Percentiles rank a stretch among this genome's conserved stretches.
These are phyloP conservation scores for Aureobasidium pullulans DNA, from an alignment of 2,329 filamentous ascomycete species.

Conservation along the genomic window DNA sequence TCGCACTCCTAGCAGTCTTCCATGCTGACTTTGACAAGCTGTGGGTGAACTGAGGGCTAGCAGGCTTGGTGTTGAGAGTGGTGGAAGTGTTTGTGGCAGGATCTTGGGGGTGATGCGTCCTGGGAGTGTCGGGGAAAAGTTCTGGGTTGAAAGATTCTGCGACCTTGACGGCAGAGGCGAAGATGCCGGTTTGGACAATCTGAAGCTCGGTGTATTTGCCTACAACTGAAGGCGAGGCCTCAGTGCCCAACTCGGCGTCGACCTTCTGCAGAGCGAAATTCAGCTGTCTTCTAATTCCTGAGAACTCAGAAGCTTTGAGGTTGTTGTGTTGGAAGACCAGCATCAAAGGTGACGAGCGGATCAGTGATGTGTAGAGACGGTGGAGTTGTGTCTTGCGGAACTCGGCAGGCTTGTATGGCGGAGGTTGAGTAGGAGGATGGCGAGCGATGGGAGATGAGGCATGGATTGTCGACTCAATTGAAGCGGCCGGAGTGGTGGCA, in stretches of 20 bases:
- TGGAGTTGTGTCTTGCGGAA: conserved; percentile 85
- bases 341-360: conserved; percentile 77
- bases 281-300: conserved; percentile 63
- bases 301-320: conserved; percentile 66
- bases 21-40: conserved; percentile 52
- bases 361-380: conserved; percentile 77
- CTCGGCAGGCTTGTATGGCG: conserved; percentile 77
- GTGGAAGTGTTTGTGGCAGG: conserved; percentile 29
- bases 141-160: conserved; percentile 65
- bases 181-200: conserved; percentile 82
- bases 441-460: conserved; percentile 40
- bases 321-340: conserved; percentile 82
- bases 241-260: conserved; percentile 52
- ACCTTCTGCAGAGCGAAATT: conserved; percentile 53
- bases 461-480: conserved; percentile 42
- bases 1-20: conserved; percentile 40
- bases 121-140: conserved; percentile 18
- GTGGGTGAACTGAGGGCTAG: conserved; percentile 52
- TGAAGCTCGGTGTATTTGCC: conserved; percentile 54
- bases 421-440: conserved; percentile 65
- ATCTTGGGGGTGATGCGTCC: conserved; percentile 21
- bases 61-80: conserved; percentile 23
- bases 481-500: conserved; percentile 45
- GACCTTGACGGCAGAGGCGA: conserved; percentile 74
- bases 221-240: conserved; percentile 51